Evolutionary conservation across 306 rosid genomes (phyloP), one percentile per base, ranked within the genome.

Genomic region (Morella rubra): DNA sequence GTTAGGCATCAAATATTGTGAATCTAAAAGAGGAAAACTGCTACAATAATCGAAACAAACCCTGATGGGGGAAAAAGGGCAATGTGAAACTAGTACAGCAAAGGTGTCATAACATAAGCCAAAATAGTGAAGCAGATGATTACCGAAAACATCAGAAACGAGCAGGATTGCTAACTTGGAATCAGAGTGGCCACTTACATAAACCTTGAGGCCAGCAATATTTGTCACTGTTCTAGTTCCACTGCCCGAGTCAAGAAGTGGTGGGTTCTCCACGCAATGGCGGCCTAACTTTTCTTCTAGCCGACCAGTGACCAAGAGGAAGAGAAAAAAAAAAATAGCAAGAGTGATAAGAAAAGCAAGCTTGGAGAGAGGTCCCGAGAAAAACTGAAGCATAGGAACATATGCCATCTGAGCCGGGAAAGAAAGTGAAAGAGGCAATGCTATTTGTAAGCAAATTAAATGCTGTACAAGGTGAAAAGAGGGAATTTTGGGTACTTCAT

Each of bases 261-360:
- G 71, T 16, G 71, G 71, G 49, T 65, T 65, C 71, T 65, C 71
- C 50, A 65, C 41, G 50, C 71, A 65, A 5, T 65, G 71, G 8
- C 71, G 71, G 71, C 71, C 18, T 4, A 65, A 42, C 13, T 47
- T 41, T 5, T 20, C 16, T 14, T 58, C 64, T 10, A 27, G 20
- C 64, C 8, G 40, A 22, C 4, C 6, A 10, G 6, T 41, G 49
- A 32, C 49, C 50, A 12, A 65, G 14, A 18, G 71, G 20, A 65
- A 65, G 50, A 65, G 71, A 65, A n/a, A n/a, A n/a, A 7, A 18
- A 14, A 65, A 42, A 12, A n/a, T 41, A n/a, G 50, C 8, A 65
- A 65, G 27, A 16, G 45, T 15, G 27, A 65, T 13, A 42, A 65
- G 15, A 4, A 64, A 64, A 40, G 46, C 69, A 6, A 8, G 20